A percentile compares a stretch with the other conserved stretches of the same genome.
Conservation (phyloP, 495 filamentous ascomycete genomes). For the Symbiotaphrina buchneri region DNA sequence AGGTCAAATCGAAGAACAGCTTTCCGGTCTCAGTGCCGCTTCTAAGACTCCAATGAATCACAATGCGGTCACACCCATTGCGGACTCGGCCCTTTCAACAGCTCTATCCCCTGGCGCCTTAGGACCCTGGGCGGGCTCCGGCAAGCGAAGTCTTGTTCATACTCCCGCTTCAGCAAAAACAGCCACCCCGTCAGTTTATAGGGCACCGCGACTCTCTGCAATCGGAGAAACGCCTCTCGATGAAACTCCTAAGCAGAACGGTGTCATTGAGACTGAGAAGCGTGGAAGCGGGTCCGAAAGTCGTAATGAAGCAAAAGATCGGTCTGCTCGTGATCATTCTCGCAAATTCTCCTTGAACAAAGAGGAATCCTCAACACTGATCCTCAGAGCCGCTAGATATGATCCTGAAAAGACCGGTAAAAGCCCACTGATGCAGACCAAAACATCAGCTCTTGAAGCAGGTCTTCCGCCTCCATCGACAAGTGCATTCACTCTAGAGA, state of each 20-base stretch:
- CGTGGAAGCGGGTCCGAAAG: no score
- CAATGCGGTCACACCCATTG: conserved; percentile 69
- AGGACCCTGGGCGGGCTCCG: conserved; percentile 3
- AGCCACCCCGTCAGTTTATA: conserved; percentile 46
- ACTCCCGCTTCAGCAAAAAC: conserved; percentile 53
- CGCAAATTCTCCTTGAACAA: no score
- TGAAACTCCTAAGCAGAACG: conserved; percentile 24
- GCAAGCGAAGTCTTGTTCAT: no score
- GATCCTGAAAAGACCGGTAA: conserved; percentile 8
- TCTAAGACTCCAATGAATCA: conserved; percentile 57
- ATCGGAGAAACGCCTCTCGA: conserved; percentile 58
- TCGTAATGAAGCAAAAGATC: no score
- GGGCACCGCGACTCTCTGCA: conserved; percentile 51
- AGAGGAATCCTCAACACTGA: no score
- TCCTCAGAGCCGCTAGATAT: conserved; percentile 10
- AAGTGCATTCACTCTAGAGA: conserved; percentile 10
- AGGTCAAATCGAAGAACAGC: conserved; percentile 20
- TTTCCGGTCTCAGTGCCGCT: conserved; percentile 41
- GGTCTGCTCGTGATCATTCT: no score
- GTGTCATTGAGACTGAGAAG: no score
- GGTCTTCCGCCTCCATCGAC: conserved; percentile 30
- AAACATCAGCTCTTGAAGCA: conserved; percentile 14
- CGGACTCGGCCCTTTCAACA: conserved; percentile 61
- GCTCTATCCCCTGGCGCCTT: conserved; percentile 48
- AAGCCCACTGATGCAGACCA: no score